Evolutionary conservation across 1,284 basidiomycete genomes (phyloP).

Genomic region (Mycosarcoma mackinlayi): DNA sequence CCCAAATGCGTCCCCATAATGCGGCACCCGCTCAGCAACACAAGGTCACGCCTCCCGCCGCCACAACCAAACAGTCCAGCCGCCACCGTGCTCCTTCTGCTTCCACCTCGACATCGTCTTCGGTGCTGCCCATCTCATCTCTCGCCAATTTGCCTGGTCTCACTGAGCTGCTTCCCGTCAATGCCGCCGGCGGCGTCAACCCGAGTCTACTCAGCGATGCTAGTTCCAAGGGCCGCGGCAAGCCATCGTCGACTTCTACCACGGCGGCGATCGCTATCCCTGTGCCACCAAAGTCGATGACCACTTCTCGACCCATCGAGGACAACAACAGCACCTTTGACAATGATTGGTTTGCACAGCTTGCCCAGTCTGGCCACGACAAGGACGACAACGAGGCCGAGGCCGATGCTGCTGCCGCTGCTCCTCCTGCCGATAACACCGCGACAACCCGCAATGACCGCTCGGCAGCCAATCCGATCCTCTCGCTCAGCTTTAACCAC

Average conservation of each 20-base stretch:
- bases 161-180: conserved; percentile 29
- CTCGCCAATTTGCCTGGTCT: conserved; percentile 24
- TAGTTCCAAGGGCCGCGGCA: conserved; percentile 6
- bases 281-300: conserved; percentile 27
- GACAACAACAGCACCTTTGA: conserved; percentile 45
- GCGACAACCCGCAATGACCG: conserved; percentile 9
- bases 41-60: background rate
- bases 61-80: conserved; percentile 19
- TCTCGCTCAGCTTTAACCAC: conserved; percentile 44
- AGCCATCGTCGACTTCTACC: conserved; percentile 6
- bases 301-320: conserved; percentile 30
- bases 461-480: conserved; percentile 36
- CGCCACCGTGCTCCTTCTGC: background rate
- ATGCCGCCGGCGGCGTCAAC: conserved; percentile 33
- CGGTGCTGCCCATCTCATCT: conserved; percentile 21
- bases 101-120: conserved; percentile 1
- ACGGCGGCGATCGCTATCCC: conserved; percentile 23
- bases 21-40: conserved; percentile 2
- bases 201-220: conserved; percentile 37
- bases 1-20: conserved; percentile 13
- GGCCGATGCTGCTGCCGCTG: conserved; percentile 6
- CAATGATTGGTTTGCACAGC: conserved; percentile 52
- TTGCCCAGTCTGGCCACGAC: conserved; percentile 49
- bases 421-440: conserved; percentile 1
- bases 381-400: conserved; percentile 36